Base-by-base conservation (phyloP, 1,284 basidiomycete species). In the Rhodotorula sp. region DNA sequence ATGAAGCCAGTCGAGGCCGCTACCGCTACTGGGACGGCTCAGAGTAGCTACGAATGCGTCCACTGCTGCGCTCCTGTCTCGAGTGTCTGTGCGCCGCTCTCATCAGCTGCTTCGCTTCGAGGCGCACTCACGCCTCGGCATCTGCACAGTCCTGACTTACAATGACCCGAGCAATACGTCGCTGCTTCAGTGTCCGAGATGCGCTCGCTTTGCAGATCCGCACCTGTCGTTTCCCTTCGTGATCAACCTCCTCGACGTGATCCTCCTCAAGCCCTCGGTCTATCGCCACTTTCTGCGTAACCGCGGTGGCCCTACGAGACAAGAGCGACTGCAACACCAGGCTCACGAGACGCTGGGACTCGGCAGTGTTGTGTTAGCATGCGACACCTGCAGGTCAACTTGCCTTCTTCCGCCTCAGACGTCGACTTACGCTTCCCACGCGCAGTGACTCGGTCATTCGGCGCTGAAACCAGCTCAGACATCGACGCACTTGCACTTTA, bases 271-370 rank as follows among this genome's bases (percentile, higher is more conserved):
- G 14, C 62, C 46, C 12, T 34, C 56, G 3, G 74, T 74, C 1
- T 75, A 71, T 41, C 66, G 70, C 1, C 74, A 75, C n/a, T n/a
- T 75, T 2, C 49, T 75, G 16, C 25, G 59, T 25, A 75, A 75
- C 23, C 64, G 67, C 17, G 67, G 70, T 4, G 61, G 64, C 4
- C 27, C 13, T 2, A 48, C 25, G 4, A 8, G 44, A 7, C 21
- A 10, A 7, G 41, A 56, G 23, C 44, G 66, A 7, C 19, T 16
- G 19, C 4, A 9, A 41, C 27, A 60, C 7, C 44, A 49, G n/a
- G 46, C 46, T 23, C 23, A 1, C 0, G 58, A 66, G 21, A 67
- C 55, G 8, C 7, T 56, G 13, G 48, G 57, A 21, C 58, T 75
- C 1, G 72, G 64, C 0, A 16, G n/a, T 0, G 48, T 73, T 12